Evolutionary conservation across 805 yeast genomes (phyloP).

Genomic region (Nematodospora valgi): DNA sequence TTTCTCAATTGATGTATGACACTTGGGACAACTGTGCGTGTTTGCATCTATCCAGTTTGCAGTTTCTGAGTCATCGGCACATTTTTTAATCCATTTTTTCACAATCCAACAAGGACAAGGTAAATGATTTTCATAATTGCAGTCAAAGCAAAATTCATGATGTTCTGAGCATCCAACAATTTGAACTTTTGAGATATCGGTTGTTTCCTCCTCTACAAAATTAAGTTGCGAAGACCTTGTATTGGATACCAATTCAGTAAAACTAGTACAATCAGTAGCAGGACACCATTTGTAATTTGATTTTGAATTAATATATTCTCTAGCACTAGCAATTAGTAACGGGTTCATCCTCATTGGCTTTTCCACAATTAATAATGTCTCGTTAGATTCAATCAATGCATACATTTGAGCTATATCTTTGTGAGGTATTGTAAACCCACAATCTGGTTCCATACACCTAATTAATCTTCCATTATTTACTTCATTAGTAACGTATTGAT

Average conservation of each 20-base stretch:
- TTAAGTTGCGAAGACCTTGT: constrained; percentile 1
- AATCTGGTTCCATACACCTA: constrained; percentile 63
- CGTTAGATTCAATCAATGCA: constrained; percentile 10
- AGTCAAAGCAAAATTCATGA: constrained; percentile 76
- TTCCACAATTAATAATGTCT: constrained; percentile 1
- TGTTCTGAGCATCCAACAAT: constrained; percentile 63
- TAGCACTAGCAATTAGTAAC: constrained; percentile 37
- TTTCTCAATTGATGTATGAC: constrained; percentile 78
- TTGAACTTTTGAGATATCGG: constrained; percentile 43
- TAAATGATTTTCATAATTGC: constrained; percentile 71
- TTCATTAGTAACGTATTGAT: constrained; percentile 51
- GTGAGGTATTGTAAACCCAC: constrained; percentile 43
- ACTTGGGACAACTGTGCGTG: constrained; percentile 84
- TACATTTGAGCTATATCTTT: constrained; percentile 29
- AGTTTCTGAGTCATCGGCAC: constrained; percentile 85
- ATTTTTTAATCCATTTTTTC: constrained; percentile 69
- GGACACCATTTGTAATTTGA: constrained; percentile 75
- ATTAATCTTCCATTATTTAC: constrained; percentile 44
- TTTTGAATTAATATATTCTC: constrained; percentile 46
- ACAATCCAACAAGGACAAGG: constrained; percentile 81
- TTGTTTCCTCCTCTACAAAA: constrained; percentile 19
- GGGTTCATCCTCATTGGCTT: constrained; percentile 31
- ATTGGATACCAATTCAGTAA: constrained; percentile 38
- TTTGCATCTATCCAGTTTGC: constrained; percentile 81
- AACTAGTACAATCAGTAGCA: constrained; percentile 67